Base-by-base conservation (phyloP, 495 filamentous ascomycete genomes). In the Corynascus novoguineensis region DNA sequence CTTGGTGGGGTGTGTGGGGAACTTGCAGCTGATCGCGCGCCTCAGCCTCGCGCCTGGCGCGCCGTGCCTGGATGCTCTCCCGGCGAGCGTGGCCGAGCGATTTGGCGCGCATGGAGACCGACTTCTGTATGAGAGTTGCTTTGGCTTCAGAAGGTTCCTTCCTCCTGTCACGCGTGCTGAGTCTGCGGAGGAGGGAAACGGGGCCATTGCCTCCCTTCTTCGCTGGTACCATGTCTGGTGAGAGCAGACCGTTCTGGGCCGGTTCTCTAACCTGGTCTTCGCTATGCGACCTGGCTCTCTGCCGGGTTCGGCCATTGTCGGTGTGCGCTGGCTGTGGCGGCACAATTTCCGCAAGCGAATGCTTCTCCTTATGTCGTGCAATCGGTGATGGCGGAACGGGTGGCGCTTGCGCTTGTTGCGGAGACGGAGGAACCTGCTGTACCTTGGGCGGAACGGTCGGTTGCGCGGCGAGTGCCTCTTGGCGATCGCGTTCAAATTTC, bases 311-410 rank as follows among this genome's bases (percentile, higher is more conserved):
- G 55, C 87, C 84, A 25, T 88, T 80, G 57, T 96, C 97, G 12
- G 93, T 99, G 68, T 97, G 86, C 11, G 90, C 93, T n/a, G 89
- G 87, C 63, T 87, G 87, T 4, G 93, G 95, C 29, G 88, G 81
- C 0, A 81, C 75, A 5, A 96, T 80, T 62, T 90, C 88, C 22
- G 89, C 86, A 35, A 79, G 64, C 1, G 74, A 59, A 35, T 68
- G 69, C 58, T 70, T 68, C 32, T 67, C 65, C 56, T 61, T 70
- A 22, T 68, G 69, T 32, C 68, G 32, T 71, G 77, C 38, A 77
- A 82, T 62, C 83, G 75, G 55, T 10, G 68, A 69, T 5, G 60
- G 68, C 9, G 64, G 66, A 19, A 64, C 62, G 5, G 60, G 55
- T 12, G 42, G 53, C 0, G 48, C 22, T 22, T 61, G 58, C 22